Conservation (phyloP, 495 filamentous ascomycete species). For the Aspergillus indologenus region DNA sequence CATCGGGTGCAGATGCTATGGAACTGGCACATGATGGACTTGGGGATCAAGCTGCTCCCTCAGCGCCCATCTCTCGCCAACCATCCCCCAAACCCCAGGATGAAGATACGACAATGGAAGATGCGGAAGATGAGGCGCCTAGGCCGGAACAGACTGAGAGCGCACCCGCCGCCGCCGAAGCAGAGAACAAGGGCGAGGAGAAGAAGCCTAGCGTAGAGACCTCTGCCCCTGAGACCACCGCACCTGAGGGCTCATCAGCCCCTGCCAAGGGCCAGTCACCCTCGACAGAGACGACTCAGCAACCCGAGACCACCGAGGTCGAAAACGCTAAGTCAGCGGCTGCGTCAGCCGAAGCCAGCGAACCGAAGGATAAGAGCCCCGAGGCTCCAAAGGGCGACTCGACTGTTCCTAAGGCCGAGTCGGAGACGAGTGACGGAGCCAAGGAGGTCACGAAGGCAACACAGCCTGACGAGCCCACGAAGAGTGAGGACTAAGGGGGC, state of each 20-base stretch:
- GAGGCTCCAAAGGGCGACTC: constrained; percentile 23
- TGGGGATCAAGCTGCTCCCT: constrained; percentile 28
- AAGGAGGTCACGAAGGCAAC: constrained; percentile 26
- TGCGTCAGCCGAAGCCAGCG: constrained; percentile 11
- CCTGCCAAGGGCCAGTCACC: constrained; percentile 22
- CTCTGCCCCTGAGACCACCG: constrained; percentile 21
- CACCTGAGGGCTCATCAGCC: constrained; percentile 18
- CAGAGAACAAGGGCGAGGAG: constrained; percentile 15
- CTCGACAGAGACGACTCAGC: constrained; percentile 22
- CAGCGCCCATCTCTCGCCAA: constrained; percentile 40
- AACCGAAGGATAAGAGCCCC: constrained; percentile 17
- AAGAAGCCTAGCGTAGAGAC: constrained; percentile 26
- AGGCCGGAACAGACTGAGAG: constrained; percentile 23
- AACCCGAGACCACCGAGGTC: constrained; percentile 11
- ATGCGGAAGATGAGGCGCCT: constrained; percentile 37
- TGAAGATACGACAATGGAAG: constrained; percentile 65
- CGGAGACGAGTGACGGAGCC: constrained; percentile 19
- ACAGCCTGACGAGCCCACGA: constrained; percentile 26
- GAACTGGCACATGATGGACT: constrained; percentile 40
- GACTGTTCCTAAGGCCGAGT: constrained; percentile 19
- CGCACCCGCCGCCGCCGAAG: constrained; percentile 4
- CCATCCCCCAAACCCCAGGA: constrained; percentile 51
- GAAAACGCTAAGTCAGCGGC: constrained; percentile 18
- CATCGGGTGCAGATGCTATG: constrained; percentile 32
- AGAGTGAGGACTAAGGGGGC: constrained; percentile 34